Conservation (phyloP, 495 filamentous ascomycete genomes). For the Hypoxylon crocopeplum region DNA sequence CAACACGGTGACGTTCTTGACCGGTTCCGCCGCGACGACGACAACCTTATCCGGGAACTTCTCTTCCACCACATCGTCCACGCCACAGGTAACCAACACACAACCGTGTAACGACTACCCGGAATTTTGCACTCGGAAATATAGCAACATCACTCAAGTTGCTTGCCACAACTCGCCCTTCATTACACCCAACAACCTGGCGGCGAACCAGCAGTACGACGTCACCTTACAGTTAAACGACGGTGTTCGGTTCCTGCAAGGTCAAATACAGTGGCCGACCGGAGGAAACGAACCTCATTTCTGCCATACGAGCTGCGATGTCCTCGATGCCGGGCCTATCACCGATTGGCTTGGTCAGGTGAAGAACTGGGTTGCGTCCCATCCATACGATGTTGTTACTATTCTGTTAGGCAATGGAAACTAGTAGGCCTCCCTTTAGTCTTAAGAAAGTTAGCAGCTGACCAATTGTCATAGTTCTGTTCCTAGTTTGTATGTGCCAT, state of each 20-base stretch:
- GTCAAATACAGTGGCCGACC: constrained; percentile 65
- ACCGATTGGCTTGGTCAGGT: constrained; percentile 75
- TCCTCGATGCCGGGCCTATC: constrained; percentile 80
- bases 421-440: constrained; percentile 56
- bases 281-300: constrained; percentile 63
- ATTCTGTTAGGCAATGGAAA: constrained; percentile 87
- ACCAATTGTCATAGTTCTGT: constrained; percentile 36
- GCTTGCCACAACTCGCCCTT: constrained; percentile 91
- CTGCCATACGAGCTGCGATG: constrained; percentile 77
- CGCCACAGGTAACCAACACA: constrained; percentile 65
- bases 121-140: constrained; percentile 82
- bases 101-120: constrained; percentile 84
- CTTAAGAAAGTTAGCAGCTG: constrained; percentile 45
- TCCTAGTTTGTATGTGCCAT: constrained; percentile 50
- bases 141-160: constrained; percentile 89
- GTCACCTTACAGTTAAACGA: constrained; percentile 83
- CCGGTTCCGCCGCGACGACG: constrained; percentile 45
- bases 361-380: constrained; percentile 70
- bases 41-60: constrained; percentile 39
- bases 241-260: constrained; percentile 90
- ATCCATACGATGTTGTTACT: constrained; percentile 93
- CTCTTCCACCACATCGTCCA: constrained; percentile 47
- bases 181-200: constrained; percentile 69
- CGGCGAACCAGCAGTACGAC: constrained; percentile 75
- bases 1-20: constrained; percentile 50